Base-by-base conservation (phyloP, 2,329 filamentous ascomycete species). In the Cladosporium colombiae region DNA sequence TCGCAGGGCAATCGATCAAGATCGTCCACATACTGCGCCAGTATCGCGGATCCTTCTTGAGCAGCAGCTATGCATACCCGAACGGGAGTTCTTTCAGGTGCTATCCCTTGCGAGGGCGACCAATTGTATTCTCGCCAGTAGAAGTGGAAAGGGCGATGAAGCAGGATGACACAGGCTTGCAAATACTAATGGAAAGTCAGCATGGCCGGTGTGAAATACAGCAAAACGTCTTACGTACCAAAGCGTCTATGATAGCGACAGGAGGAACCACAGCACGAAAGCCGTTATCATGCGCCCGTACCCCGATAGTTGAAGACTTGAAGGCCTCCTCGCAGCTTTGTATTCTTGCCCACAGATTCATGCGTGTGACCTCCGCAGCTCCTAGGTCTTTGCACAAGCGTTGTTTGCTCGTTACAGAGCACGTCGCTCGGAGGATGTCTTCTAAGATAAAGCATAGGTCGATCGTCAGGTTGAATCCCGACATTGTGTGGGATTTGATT, bases 351-450 rank as follows among this genome's bases (percentile, higher is more conserved):
- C 61, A 63, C 1, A 63, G 18, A 27, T 23, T 31, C 50, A 63
- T 63, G 10, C 61, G 61, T 23, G 21, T 56, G 10, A 10, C 7
- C 25, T 63, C 61, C 1, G 50, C 61, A 44, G 61, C 50, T 23
- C 27, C 35, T 2, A 63, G 21, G 23, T 63, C 50, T 25, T 56
- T 63, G 50, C 61, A 63, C 25, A 63, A 56, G 8, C 61, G 61
- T 52, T 63, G 61, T n/a, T 63, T 63, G n/a, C 61, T 63, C 7
- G 61, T 63, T 25, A 55, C 61, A 5, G 61, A 40, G 27, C 61
- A 63, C 16, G 50, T 63, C 8, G 49, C 50, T 25, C 61, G 33
- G 5, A 63, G 61, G 3, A 63, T 21, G 13, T 63, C 61, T 23
- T 63, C 61, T 23, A 63, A 27, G 13, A 63, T 63, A 10, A 56